phyloP scores from a whole-genome alignment of 202 grass and related monocot species.

The Schoenoplectus triqueter region DNA sequence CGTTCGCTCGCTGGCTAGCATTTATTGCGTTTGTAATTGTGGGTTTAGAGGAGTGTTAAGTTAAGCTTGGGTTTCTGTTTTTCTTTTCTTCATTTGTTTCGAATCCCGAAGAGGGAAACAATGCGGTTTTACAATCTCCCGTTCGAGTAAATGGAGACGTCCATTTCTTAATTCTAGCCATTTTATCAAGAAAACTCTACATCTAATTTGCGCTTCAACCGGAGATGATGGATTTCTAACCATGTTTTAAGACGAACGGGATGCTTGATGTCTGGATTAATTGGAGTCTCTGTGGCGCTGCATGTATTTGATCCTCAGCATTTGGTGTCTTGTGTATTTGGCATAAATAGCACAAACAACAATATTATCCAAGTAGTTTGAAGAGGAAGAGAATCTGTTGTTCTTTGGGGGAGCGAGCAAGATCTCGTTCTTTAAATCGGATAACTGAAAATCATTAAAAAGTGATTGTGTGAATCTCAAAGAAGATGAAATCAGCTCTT shows the following conservation, averaged over 20 bases:
- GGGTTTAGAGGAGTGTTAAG: slow-evolving; percentile 35
- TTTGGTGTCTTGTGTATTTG: neutral
- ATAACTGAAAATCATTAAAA: too few species aligned
- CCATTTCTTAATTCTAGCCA: neutral
- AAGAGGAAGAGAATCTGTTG: too few species aligned
- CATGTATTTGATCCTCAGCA: neutral
- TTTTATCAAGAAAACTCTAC: neutral
- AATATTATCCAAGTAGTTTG: too few species aligned
- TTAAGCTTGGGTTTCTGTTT: slow-evolving; percentile 19
- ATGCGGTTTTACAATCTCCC: neutral
- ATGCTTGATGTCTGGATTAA: slow-evolving; percentile 24
- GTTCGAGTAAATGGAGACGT: neutral
- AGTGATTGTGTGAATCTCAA: too few species aligned
- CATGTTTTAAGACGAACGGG: neutral
- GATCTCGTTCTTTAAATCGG: too few species aligned
- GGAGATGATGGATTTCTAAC: slow-evolving; percentile 9
- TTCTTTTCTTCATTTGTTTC: slow-evolving; percentile 31
- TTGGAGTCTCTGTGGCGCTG: neutral
- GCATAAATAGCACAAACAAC: too few species aligned
- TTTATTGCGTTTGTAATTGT: slow-evolving; percentile 44
- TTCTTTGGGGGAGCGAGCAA: too few species aligned
- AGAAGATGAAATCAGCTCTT: too few species aligned
- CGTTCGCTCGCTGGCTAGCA: neutral
- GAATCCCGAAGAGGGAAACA: slow-evolving; percentile 44
- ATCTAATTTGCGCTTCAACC: neutral